phyloP scores from a whole-genome alignment of 257 asterid species.

The Solanum rostratum region DNA sequence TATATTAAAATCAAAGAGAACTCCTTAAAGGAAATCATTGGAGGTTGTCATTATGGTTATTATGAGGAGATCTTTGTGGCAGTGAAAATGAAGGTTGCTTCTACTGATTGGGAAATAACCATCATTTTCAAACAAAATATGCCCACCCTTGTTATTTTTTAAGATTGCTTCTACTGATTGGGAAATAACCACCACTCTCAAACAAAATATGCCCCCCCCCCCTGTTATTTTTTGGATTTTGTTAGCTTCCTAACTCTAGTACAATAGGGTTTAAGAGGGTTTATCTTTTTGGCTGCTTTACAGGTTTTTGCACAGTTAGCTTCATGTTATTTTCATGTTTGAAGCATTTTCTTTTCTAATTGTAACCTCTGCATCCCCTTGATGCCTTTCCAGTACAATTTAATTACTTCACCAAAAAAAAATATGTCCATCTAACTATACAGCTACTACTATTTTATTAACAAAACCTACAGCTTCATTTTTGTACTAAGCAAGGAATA shows the following conservation, averaged over 20 bases:
- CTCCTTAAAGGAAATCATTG: neutral
- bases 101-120: neutral
- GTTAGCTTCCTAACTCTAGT: neutral
- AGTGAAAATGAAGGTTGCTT: neutral
- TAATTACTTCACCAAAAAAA: neutral
- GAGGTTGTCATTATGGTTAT: neutral
- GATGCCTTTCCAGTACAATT: neutral
- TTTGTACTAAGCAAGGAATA: neutral
- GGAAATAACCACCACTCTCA: neutral
- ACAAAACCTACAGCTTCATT: neutral
- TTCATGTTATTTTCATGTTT: neutral
- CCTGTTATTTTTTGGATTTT: neutral
- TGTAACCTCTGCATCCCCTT: neutral
- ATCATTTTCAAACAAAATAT: neutral
- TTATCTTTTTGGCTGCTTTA: neutral
- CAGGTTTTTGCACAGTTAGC: neutral
- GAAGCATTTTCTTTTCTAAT: neutral
- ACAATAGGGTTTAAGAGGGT: neutral
- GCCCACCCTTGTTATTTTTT: neutral
- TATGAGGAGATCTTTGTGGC: neutral
- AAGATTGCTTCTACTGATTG: neutral
- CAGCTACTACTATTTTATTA: neutral
- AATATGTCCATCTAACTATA: neutral
- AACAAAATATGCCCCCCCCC: neutral
- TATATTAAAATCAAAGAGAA: neutral